phyloP scores from a whole-genome alignment of 257 asterid genomes.

The Rauvolfia tetraphylla region DNA sequence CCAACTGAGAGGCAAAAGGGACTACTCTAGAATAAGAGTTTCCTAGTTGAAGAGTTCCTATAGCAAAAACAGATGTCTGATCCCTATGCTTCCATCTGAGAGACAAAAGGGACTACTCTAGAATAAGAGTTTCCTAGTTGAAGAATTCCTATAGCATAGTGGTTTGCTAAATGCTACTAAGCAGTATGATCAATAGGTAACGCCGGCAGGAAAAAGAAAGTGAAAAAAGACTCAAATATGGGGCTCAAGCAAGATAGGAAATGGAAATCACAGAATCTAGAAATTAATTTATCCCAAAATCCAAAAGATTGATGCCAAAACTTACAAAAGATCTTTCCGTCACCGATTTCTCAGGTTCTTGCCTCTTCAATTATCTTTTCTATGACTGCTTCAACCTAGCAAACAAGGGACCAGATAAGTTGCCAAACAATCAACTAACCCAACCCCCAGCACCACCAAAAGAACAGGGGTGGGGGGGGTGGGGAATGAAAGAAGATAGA shows the following conservation, averaged over 20 bases:
- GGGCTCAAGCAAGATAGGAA: neutral
- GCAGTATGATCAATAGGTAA: neutral
- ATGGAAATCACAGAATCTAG: neutral
- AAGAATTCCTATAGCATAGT: too few relatives aligned
- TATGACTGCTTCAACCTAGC: slow-evolving; percentile 85
- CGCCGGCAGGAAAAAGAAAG: neutral
- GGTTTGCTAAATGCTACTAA: neutral
- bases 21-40: neutral
- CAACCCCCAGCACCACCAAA: neutral
- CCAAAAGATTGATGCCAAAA: slow-evolving; percentile 2
- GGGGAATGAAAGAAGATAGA: neutral
- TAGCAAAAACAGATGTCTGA: neutral
- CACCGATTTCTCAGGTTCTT: slow-evolving; percentile 96
- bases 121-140: neutral
- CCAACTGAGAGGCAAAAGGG: neutral
- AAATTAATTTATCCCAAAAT: slow-evolving; percentile 4
- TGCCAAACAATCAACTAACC: neutral
- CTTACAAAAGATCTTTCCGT: slow-evolving; percentile 92
- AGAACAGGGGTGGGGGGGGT: too few relatives aligned
- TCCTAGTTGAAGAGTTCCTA: too few relatives aligned
- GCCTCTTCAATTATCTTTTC: slow-evolving; percentile 77
- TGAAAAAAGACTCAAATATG: neutral
- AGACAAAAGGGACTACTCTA: neutral
- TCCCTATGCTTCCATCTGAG: neutral
- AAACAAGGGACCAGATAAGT: slow-evolving; percentile 19